Evolutionary conservation across 1,139 yeast genomes (phyloP).

Genomic region (Yamadazyma aaseri): DNA sequence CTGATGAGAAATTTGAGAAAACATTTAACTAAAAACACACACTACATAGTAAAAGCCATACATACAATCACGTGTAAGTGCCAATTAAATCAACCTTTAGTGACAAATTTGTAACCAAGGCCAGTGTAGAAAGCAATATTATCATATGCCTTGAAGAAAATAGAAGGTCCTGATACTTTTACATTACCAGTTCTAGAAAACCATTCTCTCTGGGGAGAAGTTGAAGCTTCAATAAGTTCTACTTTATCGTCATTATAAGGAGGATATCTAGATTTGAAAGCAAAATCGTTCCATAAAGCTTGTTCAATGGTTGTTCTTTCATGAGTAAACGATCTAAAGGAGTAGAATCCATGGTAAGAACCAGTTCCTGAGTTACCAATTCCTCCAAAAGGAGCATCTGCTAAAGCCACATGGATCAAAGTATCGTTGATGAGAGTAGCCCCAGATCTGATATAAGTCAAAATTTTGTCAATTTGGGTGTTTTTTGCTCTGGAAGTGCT

Average conservation of each 20-base stretch:
- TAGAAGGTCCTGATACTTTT: constrained; percentile 33
- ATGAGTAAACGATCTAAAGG: constrained; percentile 75
- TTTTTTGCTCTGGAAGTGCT: constrained; percentile 32
- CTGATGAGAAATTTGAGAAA: constrained; percentile 1
- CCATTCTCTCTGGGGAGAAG: constrained; percentile 29
- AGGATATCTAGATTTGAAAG: constrained; percentile 64
- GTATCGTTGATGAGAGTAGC: constrained; percentile 72
- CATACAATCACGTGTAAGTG: neutral
- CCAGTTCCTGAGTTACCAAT: constrained; percentile 81
- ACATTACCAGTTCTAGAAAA: constrained; percentile 38
- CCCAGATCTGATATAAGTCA: constrained; percentile 67
- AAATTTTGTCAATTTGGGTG: constrained; percentile 51
- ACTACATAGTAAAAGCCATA: constrained; percentile 3
- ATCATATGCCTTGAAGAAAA: constrained; percentile 33
- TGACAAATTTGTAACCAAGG: constrained; percentile 14
- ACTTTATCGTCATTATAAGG: constrained; percentile 51
- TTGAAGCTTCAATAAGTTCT: constrained; percentile 20
- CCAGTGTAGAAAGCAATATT: constrained; percentile 20
- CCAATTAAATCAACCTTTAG: constrained; percentile 3
- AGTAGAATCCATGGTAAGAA: constrained; percentile 75
- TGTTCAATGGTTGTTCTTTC: constrained; percentile 68
- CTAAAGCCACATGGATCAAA: constrained; percentile 66
- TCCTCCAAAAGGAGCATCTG: constrained; percentile 90
- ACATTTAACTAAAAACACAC: neutral
- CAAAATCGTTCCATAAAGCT: constrained; percentile 62